Conservation (phyloP, 2,329 filamentous ascomycete species). For the Curvularia lunata region DNA sequence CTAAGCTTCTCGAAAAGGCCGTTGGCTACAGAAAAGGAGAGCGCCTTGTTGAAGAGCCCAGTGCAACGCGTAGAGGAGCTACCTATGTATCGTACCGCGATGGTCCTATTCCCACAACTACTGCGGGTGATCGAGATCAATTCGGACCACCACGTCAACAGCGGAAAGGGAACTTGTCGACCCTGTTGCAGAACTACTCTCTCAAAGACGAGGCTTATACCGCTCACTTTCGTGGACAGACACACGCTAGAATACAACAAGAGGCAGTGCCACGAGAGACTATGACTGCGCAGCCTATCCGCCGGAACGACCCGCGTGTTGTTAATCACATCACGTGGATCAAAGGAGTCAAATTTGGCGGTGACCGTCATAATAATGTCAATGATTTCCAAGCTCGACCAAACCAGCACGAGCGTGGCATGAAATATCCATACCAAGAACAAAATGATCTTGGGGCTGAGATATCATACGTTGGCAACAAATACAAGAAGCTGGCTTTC, state of each 20-base stretch:
- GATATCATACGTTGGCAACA: constrained; percentile 66
- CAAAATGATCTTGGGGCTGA: constrained; percentile 60
- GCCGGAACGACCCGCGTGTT: constrained; percentile 56
- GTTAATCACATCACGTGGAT: constrained; percentile 69
- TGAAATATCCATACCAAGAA: constrained; percentile 53
- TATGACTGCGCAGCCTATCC: constrained; percentile 59
- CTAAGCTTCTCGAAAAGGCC: constrained; percentile 64
- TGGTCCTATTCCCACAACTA: constrained; percentile 30
- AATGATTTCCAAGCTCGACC: constrained; percentile 27
- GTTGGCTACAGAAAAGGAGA: constrained; percentile 77
- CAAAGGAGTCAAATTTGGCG: constrained; percentile 66
- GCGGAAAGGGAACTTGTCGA: constrained; percentile 35
- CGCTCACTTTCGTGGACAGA: constrained; percentile 14
- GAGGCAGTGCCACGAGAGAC: constrained; percentile 43
- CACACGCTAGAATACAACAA: constrained; percentile 11
- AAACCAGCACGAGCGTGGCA: constrained; percentile 21
- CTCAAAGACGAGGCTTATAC: constrained; percentile 22
- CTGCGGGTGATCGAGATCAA: constrained; percentile 24
- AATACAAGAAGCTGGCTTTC: constrained; percentile 66
- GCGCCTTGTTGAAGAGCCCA: constrained; percentile 67
- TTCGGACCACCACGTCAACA: constrained; percentile 28
- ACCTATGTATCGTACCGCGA: constrained; percentile 85
- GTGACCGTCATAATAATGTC: constrained; percentile 46
- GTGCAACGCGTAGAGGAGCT: constrained; percentile 81
- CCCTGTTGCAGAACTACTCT: constrained; percentile 34